phyloP scores from a whole-genome alignment of 2,329 filamentous ascomycete species.

The Diaporthe humulicola region DNA sequence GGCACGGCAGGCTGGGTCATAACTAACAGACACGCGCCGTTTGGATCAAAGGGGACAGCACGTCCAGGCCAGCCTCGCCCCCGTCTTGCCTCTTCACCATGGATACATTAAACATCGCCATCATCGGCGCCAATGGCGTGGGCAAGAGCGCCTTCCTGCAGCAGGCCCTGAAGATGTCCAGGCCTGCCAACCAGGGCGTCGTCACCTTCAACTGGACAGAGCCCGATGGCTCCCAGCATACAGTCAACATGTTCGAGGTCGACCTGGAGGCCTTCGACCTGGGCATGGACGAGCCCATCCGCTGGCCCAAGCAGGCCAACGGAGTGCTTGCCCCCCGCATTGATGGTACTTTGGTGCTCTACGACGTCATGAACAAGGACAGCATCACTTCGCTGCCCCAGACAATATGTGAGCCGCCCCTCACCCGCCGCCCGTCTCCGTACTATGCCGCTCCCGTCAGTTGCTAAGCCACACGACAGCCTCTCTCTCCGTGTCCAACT shows the following conservation, averaged over 20 bases:
- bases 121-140: conserved; percentile 75
- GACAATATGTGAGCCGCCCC: conserved; percentile 77
- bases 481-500: conserved; percentile 77
- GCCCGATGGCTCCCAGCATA: conserved; percentile 69
- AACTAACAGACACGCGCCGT: conserved; percentile 35
- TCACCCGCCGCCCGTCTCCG: background rate
- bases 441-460: conserved; percentile 4
- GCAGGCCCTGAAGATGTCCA: conserved; percentile 68
- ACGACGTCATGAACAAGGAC: conserved; percentile 85
- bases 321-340: conserved; percentile 80
- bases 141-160: conserved; percentile 79
- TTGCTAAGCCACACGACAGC: conserved; percentile 61
- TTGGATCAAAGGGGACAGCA: conserved; percentile 16
- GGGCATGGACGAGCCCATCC: conserved; percentile 68
- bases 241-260: conserved; percentile 74
- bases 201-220: conserved; percentile 67
- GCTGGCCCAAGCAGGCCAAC: conserved; percentile 77
- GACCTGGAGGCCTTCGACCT: conserved; percentile 76
- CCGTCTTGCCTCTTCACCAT: conserved; percentile 51
- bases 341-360: conserved; percentile 87
- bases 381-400: conserved; percentile 82
- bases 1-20: conserved; percentile 31
- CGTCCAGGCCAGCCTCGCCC: conserved; percentile 3
- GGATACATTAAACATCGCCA: conserved; percentile 74
- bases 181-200: conserved; percentile 65